Evolutionary conservation across 2,329 filamentous ascomycete species (phyloP).

Genomic region (Lasiodiplodia sp.): DNA sequence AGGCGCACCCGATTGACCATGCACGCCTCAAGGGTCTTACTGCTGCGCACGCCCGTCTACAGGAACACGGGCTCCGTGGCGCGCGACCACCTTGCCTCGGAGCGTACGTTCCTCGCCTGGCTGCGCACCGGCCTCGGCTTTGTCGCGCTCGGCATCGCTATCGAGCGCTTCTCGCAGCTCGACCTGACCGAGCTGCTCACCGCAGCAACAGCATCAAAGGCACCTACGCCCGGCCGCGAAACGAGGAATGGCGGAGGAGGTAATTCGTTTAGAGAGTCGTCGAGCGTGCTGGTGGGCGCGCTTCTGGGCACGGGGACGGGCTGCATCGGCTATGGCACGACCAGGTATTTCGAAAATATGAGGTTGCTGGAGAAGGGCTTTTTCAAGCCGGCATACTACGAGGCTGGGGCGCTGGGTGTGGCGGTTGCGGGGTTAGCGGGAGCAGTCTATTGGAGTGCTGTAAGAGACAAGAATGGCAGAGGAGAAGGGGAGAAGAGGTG

Average conservation of each 20-base stretch:
- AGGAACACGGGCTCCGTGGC: constrained; percentile 59
- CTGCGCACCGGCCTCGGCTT: constrained; percentile 60
- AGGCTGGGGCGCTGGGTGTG: constrained; percentile 38
- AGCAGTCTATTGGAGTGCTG: constrained; percentile 30
- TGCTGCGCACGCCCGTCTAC: constrained; percentile 33
- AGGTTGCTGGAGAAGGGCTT: constrained; percentile 52
- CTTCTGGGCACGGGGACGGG: constrained; percentile 56
- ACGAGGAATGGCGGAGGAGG: constrained; percentile 30
- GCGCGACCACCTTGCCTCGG: constrained; percentile 62
- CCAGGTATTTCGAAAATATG: constrained; percentile 56
- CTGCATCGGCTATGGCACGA: constrained; percentile 57
- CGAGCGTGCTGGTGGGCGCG: constrained; percentile 41
- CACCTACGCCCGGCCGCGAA: constrained; percentile 32
- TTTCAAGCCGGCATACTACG: constrained; percentile 47
- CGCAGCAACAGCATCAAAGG: constrained; percentile 39
- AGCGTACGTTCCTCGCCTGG: constrained; percentile 63
- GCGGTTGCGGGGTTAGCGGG: constrained; percentile 38
- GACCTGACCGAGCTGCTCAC: constrained; percentile 44
- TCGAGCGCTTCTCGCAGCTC: constrained; percentile 51
- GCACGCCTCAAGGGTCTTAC: constrained; percentile 26
- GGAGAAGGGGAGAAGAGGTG: neutral
- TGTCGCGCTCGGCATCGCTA: constrained; percentile 59
- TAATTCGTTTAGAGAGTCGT: neutral
- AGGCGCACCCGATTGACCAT: constrained; percentile 5
- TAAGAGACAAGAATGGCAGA: constrained; percentile 24